Evolutionary conservation across 2,329 filamentous ascomycete genomes (phyloP).

Genomic region (Cercospora sp.): DNA sequence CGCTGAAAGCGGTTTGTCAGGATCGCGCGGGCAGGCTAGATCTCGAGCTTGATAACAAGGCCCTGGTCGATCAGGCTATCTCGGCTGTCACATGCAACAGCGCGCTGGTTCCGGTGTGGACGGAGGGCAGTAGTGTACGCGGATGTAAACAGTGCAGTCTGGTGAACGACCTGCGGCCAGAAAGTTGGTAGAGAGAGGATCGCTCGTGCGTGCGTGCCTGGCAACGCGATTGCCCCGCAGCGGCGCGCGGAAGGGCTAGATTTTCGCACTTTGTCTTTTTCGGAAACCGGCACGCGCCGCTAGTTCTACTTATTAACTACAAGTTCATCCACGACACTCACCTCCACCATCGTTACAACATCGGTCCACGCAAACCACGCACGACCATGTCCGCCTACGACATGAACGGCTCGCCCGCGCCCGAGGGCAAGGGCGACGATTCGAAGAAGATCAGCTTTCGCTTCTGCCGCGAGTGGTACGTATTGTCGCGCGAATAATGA

Average conservation of each 20-base stretch:
- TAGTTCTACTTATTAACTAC: not conserved
- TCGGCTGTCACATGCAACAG: constrained; percentile 9
- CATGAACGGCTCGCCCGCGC: constrained; percentile 43
- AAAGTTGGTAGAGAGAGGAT: not conserved
- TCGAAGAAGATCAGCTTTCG: constrained; percentile 85
- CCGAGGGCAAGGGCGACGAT: constrained; percentile 41
- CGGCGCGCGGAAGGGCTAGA: not conserved
- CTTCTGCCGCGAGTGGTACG: constrained; percentile 92
- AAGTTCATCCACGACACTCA: not conserved
- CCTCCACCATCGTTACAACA: not conserved
- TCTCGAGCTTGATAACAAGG: constrained; percentile 9
- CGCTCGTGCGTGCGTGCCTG: not conserved
- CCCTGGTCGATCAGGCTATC: not conserved
- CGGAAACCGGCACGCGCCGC: not conserved
- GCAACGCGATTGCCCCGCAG: not conserved
- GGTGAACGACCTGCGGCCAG: not conserved
- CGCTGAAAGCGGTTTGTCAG: constrained; percentile 10
- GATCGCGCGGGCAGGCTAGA: constrained; percentile 1
- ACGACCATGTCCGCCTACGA: constrained; percentile 32
- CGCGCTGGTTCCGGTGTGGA: not conserved
- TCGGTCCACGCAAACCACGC: not conserved
- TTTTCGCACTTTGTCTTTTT: not conserved
- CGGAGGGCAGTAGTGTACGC: not conserved
- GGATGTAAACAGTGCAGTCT: not conserved
- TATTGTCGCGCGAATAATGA: not conserved